phyloP scores from a whole-genome alignment of 148 eudicot species.

The Euryodendron excelsum region DNA sequence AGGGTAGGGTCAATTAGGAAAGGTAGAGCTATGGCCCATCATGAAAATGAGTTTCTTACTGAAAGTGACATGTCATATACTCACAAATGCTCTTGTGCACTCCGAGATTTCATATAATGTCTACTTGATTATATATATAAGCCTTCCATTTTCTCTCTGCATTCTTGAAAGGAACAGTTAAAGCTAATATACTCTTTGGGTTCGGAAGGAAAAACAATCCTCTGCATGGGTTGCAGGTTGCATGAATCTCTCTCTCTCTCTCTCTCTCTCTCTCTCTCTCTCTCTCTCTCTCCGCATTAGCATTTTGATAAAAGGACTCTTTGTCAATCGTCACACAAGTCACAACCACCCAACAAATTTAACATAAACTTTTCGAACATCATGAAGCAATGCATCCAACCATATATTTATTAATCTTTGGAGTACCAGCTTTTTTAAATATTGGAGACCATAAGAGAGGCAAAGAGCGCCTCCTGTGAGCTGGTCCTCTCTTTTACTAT shows the following conservation, averaged over 20 bases:
- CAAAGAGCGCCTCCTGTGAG: conserved; percentile 1
- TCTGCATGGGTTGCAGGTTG: neutral
- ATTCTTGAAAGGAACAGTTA: neutral
- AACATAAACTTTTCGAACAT: neutral
- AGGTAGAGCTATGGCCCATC: no score
- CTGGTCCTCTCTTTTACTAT: conserved; percentile 10
- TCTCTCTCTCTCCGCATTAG: neutral
- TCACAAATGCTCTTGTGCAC: no score
- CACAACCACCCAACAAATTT: neutral
- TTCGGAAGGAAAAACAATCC: neutral
- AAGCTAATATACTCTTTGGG: neutral
- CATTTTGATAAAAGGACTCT: neutral
- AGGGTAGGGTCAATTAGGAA: no score
- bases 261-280: conserved; percentile 9
- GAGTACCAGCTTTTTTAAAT: neutral
- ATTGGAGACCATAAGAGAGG: conserved; percentile 8
- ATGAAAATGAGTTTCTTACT: no score
- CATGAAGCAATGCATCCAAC: neutral
- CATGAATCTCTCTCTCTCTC: neutral
- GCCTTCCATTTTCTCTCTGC: neutral
- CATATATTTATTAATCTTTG: neutral
- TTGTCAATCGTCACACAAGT: no score
- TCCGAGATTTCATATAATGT: no score
- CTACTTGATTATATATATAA: neutral
- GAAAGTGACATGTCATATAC: no score